Base-by-base conservation (phyloP, 2,329 filamentous ascomycete species). In the Zasmidium angulare region DNA sequence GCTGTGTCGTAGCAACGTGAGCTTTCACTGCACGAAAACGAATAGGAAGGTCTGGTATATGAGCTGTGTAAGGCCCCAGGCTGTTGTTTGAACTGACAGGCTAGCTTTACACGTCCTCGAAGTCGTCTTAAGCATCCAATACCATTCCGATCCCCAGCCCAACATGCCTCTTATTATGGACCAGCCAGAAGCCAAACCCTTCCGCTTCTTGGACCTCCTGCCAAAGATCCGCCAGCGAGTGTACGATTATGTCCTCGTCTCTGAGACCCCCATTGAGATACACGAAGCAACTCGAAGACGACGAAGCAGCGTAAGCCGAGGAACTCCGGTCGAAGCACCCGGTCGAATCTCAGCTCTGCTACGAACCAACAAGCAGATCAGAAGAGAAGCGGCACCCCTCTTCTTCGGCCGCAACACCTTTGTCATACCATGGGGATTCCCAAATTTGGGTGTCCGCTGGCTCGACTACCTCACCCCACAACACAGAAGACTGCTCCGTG, bases 401-500 rank as follows among this genome's bases (percentile, higher is more conserved):
- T 60, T 60, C 47, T 64, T 59, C 23, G 23, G 31, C n/a, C 23
- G 40, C 19, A 63, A 61, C 53, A 63, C 53, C 3, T 63, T 63
- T 47, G 31, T 61, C 11, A 55, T 63, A 3, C 63, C 60, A 2
- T 63, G 60, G 60, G 60, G 57, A 4, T 63, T 61, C 31, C 63
- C 60, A 4, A 59, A 57, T 31, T 51, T 65, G 12, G 60, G 60
- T 23, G 57, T 55, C 26, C 29, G 55, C n/a, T 63, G 58, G 58
- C 56, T 65, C 4, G 63, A 65, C 17, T 58, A 53, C 22, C 56
- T 61, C 4, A 46, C 60, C 2, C 29, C 61, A 12, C 4, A 56
- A n/a, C 50, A 63, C 23, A 50, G 63, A 12, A 43, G 48, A 12
- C n/a, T 55, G 9, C 52, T 63, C n/a, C 53, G 58, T 10, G 60